phyloP scores from a whole-genome alignment of 495 filamentous ascomycete species.

The Penicillium goetzii region DNA sequence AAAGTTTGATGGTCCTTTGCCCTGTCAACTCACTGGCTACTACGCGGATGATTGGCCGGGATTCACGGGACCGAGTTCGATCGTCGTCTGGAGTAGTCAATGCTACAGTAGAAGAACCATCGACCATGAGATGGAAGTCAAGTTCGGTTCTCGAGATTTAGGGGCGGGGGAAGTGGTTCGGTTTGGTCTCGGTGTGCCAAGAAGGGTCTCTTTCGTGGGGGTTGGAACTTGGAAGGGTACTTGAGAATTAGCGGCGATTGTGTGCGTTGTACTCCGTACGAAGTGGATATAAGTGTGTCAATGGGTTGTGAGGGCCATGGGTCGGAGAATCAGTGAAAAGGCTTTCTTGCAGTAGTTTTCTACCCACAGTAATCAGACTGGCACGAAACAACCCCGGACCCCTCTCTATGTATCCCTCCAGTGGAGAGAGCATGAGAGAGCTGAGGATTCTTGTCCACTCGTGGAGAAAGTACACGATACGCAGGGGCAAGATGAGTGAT shows the following conservation, averaged over 20 bases:
- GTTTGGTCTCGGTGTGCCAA: not conserved
- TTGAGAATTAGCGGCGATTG: not conserved
- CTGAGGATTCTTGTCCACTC: not conserved
- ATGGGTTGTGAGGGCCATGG: not conserved
- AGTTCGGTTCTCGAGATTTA: not conserved
- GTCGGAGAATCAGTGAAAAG: not conserved
- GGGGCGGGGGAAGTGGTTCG: not conserved
- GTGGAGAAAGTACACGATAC: conserved; percentile 6
- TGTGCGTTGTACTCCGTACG: not conserved
- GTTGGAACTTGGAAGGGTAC: no score
- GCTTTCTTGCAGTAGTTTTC: conserved; percentile 4
- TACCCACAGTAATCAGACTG: no score
- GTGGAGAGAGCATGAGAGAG: not conserved
- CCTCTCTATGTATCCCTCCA: not conserved
- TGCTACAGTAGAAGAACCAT: not conserved
- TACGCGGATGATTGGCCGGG: conserved; percentile 13
- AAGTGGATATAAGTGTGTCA: not conserved
- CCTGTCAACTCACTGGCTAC: not conserved
- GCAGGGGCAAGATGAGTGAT: not conserved
- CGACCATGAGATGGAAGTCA: not conserved
- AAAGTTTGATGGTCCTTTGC: conserved; percentile 17
- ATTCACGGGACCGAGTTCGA: not conserved
- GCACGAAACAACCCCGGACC: not conserved
- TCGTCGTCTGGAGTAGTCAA: not conserved
- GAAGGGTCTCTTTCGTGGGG: not conserved